A percentile compares a stretch with the other conserved stretches of the same genome.
Evolutionary conservation across 2,329 filamentous ascomycete genomes (phyloP).

Genomic region (Aspergillus niger): DNA sequence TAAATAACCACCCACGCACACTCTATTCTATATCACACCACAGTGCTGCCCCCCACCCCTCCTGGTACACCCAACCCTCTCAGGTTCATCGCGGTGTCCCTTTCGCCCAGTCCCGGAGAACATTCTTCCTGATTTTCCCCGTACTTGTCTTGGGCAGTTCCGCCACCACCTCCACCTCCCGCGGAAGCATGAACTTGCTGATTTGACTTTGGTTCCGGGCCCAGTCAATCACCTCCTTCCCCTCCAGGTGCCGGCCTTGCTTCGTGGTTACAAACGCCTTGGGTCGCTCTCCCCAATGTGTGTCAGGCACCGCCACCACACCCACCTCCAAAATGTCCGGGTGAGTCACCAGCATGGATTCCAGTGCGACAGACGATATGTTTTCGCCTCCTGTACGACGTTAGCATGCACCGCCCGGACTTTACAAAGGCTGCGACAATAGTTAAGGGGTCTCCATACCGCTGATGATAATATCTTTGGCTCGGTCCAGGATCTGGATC

Average conservation of each 20-base stretch:
- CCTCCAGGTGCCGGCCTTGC: conserved; percentile 60
- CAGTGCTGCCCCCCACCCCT: not conserved
- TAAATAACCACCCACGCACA: too few species aligned
- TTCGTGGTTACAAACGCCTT: conserved; percentile 90
- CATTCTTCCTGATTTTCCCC: conserved; percentile 95
- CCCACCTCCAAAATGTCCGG: conserved; percentile 88
- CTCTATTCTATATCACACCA: not conserved
- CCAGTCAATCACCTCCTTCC: conserved; percentile 79
- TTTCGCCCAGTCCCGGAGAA: conserved; percentile 82
- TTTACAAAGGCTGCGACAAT: not conserved
- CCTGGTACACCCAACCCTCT: not conserved
- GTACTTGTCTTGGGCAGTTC: conserved; percentile 97
- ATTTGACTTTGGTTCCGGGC: conserved; percentile 78
- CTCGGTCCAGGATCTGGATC: conserved; percentile 87
- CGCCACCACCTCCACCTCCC: conserved; percentile 72
- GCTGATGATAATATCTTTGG: conserved; percentile 98
- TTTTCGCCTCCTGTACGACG: conserved; percentile 77
- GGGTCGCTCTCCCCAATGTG: conserved; percentile 93
- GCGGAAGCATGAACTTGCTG: conserved; percentile 83
- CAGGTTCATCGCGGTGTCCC: conserved; percentile 29
- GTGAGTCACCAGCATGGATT: conserved; percentile 85
- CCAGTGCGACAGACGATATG: conserved; percentile 89
- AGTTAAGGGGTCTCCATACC: conserved; percentile 52
- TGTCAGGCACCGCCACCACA: conserved; percentile 82
- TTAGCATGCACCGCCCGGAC: conserved; percentile 1